Evolutionary conservation across 2,329 filamentous ascomycete genomes (phyloP).

Genomic region (Venturiaceae sp.): DNA sequence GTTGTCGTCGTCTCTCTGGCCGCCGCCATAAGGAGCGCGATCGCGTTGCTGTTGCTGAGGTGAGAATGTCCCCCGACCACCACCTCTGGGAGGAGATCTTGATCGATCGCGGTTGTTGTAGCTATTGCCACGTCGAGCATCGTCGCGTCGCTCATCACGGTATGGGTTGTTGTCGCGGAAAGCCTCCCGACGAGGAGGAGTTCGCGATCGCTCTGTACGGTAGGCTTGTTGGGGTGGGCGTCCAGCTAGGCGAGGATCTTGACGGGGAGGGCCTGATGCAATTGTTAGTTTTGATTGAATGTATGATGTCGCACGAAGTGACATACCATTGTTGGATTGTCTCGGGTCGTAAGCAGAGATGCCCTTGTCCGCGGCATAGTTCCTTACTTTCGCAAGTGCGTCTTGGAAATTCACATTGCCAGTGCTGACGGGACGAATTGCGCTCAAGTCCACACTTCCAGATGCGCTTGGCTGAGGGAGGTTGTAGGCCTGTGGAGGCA

Average conservation of each 20-base stretch:
- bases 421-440: constrained; percentile 68
- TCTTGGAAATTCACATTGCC: constrained; percentile 78
- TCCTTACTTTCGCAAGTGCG: constrained; percentile 75
- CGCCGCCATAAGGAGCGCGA: not conserved
- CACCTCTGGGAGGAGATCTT: constrained; percentile 49
- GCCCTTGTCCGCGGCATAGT: constrained; percentile 71
- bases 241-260: constrained; percentile 39
- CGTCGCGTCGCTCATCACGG: constrained; percentile 72
- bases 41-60: constrained; percentile 27
- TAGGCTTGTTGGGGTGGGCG: constrained; percentile 21
- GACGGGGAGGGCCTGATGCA: constrained; percentile 15
- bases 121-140: constrained; percentile 43
- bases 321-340: constrained; percentile 18
- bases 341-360: constrained; percentile 27
- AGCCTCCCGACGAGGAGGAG: constrained; percentile 52
- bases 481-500: constrained; percentile 26
- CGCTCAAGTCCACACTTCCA: constrained; percentile 70
- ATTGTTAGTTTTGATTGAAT: not conserved
- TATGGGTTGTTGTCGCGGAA: constrained; percentile 75
- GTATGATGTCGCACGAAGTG: not conserved
- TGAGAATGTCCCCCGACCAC: constrained; percentile 47
- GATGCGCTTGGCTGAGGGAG: constrained; percentile 62
- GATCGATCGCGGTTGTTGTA: constrained; percentile 62
- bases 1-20: constrained; percentile 51
- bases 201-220: constrained; percentile 36